Evolutionary conservation across 805 yeast species (phyloP).

Genomic region (Ascoidea asiatica): DNA sequence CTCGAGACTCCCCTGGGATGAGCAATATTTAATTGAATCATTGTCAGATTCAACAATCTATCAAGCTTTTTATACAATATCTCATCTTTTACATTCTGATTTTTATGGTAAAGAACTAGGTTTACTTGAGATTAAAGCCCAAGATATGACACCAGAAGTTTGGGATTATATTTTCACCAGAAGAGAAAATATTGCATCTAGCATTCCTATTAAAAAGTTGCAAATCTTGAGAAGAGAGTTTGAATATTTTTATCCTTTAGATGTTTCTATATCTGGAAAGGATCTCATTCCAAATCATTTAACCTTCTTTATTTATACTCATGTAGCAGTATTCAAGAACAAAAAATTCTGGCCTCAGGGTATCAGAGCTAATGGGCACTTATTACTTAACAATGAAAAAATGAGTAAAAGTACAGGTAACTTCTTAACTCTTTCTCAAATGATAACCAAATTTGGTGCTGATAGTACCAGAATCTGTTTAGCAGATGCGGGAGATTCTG

Average conservation of each 20-base stretch:
- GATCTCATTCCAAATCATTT: constrained; percentile 95
- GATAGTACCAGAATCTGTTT: constrained; percentile 95
- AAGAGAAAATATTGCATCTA: constrained; percentile 39
- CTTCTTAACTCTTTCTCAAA: constrained; percentile 80
- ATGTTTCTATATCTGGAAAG: constrained; percentile 85
- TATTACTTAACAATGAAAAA: constrained; percentile 89
- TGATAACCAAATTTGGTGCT: constrained; percentile 84
- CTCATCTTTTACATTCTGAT: constrained; percentile 77
- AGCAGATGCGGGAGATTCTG: constrained; percentile 96
- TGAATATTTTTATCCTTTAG: constrained; percentile 93
- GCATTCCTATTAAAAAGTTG: constrained; percentile 55
- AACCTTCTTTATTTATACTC: constrained; percentile 88
- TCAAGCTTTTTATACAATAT: constrained; percentile 87
- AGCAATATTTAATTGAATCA: constrained; percentile 83
- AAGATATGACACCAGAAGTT: constrained; percentile 83
- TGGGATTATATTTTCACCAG: constrained; percentile 83
- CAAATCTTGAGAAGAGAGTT: constrained; percentile 79
- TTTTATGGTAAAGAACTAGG: constrained; percentile 72
- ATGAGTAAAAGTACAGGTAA: constrained; percentile 98
- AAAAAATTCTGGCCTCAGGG: constrained; percentile 88
- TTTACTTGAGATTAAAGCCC: constrained; percentile 58
- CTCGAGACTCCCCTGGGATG: constrained; percentile 93
- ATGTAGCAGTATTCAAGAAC: constrained; percentile 78
- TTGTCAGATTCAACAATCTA: constrained; percentile 92
- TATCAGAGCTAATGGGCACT: constrained; percentile 89